phyloP scores from a whole-genome alignment of 2,329 filamentous ascomycete species.

The Microsporum ferrugineum region DNA sequence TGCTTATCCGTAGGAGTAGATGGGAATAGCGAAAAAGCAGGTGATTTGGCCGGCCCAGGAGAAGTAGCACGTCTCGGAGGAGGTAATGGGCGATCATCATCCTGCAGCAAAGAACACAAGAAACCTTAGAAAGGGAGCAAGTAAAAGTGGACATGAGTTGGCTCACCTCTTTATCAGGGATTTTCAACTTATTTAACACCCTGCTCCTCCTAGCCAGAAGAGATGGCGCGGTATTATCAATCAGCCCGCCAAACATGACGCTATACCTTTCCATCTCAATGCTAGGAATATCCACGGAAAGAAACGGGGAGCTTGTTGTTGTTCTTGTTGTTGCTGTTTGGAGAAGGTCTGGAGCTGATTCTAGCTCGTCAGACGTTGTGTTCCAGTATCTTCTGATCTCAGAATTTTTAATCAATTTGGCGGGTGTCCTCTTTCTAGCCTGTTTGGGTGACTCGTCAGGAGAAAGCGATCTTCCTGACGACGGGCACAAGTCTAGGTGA shows the following conservation, averaged over 20 bases:
- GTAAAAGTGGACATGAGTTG: background rate
- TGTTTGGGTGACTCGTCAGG: background rate
- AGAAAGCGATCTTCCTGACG: background rate
- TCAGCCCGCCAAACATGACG: constrained; percentile 75
- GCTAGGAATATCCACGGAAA: constrained; percentile 71
- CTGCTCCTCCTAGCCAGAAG: constrained; percentile 28
- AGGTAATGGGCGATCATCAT: constrained; percentile 1
- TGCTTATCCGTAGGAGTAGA: constrained; percentile 23
- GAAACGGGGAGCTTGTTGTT: constrained; percentile 28
- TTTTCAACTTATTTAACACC: constrained; percentile 41
- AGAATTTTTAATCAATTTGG: constrained; percentile 5
- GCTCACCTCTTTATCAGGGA: constrained; percentile 37
- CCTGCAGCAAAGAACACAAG: background rate
- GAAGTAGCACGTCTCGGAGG: constrained; percentile 29
- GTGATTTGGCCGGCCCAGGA: constrained; percentile 25
- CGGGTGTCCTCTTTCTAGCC: constrained; percentile 2
- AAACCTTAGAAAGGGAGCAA: background rate
- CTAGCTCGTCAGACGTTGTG: constrained; percentile 5
- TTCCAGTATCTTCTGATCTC: constrained; percentile 6
- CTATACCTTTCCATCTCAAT: constrained; percentile 80
- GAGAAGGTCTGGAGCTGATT: constrained; percentile 1
- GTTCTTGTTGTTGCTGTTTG: constrained; percentile 4
- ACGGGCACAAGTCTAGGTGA: background rate
- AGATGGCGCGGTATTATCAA: constrained; percentile 27
- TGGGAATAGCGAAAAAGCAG: constrained; percentile 32